Base-by-base conservation (phyloP, 345 rosid species). In the Lepidium africanum region DNA sequence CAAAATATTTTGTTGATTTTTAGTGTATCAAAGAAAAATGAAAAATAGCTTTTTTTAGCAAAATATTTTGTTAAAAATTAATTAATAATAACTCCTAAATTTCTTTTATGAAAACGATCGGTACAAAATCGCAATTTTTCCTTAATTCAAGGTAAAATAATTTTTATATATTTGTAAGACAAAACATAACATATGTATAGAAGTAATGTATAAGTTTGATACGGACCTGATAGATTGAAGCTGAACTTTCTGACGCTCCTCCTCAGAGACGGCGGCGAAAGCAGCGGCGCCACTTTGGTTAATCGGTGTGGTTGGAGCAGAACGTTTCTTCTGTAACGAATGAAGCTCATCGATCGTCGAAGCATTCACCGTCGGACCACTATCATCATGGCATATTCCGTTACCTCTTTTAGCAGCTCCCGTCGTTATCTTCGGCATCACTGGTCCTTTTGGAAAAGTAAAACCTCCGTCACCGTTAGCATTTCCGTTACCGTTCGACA, bases 281-380 rank as follows among this genome's bases (percentile, higher is more conserved):
- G 80, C 45, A 39, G 79, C 38, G 13, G 84, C 81, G 1, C 37
- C 83, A 5, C 76, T 16, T 4, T 82, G 86, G 36, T 82, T 73
- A 7, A 81, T 79, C 0, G 98, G 98, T 1, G 97, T 88, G 1
- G 80, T 82, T 2, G 98, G 98, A 9, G 96, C 82, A 6, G 97
- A 93, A 68, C 79, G 80, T 79, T 93, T 93, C 88, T 51, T 88
- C 76, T 93, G 98, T 41, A 93, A 82, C 3, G 94, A 88, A 72
- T 90, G 98, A 63, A 93, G 97, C 82, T 93, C 97, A 69, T 93
- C 98, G 64, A 90, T 77, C 7, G 98, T 93, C 73, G 88, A 85
- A 0, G 80, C 98, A 77, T 82, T 88, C 48, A 93, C 96, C 13
- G 98, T 81, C 14, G 88, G 79, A 0, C 79, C 77, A 54, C 88